phyloP scores from a whole-genome alignment of 2,329 filamentous ascomycete species.

The Cladosporium cucumerinum region DNA sequence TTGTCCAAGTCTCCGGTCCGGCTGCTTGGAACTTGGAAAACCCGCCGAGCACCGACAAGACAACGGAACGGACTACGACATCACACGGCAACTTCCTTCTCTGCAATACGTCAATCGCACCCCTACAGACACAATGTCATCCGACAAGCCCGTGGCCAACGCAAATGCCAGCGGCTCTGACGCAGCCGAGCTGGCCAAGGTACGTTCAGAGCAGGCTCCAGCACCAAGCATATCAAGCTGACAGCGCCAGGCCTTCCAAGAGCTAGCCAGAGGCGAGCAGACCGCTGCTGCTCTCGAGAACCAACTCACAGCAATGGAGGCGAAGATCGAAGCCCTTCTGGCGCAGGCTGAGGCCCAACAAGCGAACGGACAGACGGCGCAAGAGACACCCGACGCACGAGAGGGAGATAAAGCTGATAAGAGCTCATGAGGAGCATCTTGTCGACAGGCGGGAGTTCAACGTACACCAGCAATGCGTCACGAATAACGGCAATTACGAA shows the following conservation, averaged over 20 bases:
- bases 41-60: slow-evolving; percentile 4
- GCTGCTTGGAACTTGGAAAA: neutral
- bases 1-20: neutral
- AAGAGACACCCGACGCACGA: neutral
- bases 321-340: slow-evolving; percentile 53
- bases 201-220: neutral
- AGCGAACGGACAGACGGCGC: neutral
- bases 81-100: neutral
- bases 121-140: slow-evolving; percentile 8
- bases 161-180: slow-evolving; percentile 12
- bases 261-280: slow-evolving; percentile 53
- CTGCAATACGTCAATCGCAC: neutral
- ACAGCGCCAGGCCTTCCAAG: slow-evolving; percentile 45
- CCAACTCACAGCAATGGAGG: slow-evolving; percentile 53
- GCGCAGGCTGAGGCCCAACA: slow-evolving; percentile 45
- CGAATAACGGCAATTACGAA: slow-evolving; percentile 5
- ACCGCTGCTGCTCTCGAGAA: slow-evolving; percentile 55
- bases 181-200: slow-evolving; percentile 18
- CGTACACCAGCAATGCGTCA: neutral
- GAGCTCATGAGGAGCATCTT: neutral
- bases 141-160: slow-evolving; percentile 12
- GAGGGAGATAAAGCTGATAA: neutral
- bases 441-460: neutral
- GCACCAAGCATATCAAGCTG: neutral
- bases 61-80: neutral